phyloP scores from a whole-genome alignment of 306 rosid species.

The Acmispon strigosus region DNA sequence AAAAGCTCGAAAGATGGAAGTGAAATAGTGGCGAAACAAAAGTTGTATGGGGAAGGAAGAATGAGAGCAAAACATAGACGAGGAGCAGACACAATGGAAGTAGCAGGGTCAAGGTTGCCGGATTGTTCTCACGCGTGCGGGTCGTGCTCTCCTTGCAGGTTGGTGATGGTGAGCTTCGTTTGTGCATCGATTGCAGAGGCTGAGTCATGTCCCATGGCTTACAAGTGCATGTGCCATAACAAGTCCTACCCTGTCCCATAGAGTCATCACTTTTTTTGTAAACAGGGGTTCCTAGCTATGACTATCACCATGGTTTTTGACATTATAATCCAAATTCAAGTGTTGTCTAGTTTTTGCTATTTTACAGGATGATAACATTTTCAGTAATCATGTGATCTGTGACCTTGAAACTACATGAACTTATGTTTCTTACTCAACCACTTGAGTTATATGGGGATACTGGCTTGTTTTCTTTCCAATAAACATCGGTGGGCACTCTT shows the following conservation, averaged over 20 bases:
- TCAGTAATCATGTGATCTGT: too few relatives aligned
- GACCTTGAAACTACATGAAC: too few relatives aligned
- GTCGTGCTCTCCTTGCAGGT: conserved; percentile 65
- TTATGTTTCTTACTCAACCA: too few relatives aligned
- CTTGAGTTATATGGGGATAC: too few relatives aligned
- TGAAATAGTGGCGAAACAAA: background rate
- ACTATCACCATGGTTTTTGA: conserved; percentile 11
- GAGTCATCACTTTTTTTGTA: background rate
- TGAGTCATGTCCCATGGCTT: conserved; percentile 92
- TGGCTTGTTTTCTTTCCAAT: too few relatives aligned
- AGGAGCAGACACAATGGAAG: conserved; percentile 40
- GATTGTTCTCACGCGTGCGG: conserved; percentile 88
- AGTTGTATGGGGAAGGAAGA: conserved; percentile 10
- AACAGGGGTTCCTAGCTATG: background rate
- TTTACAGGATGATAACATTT: too few relatives aligned
- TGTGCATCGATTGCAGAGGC: conserved; percentile 64
- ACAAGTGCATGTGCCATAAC: conserved; percentile 80
- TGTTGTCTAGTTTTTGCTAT: background rate
- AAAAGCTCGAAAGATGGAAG: background rate
- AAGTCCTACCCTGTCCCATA: conserved; percentile 84
- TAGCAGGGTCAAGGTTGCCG: conserved; percentile 77
- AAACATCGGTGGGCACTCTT: too few relatives aligned
- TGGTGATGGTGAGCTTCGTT: conserved; percentile 78
- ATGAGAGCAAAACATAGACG: background rate
- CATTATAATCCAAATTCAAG: background rate